A percentile compares a stretch with the other conserved stretches of the same genome.
Evolutionary conservation across 495 filamentous ascomycete species (phyloP).

Genomic region (Pyronema domesticum): DNA sequence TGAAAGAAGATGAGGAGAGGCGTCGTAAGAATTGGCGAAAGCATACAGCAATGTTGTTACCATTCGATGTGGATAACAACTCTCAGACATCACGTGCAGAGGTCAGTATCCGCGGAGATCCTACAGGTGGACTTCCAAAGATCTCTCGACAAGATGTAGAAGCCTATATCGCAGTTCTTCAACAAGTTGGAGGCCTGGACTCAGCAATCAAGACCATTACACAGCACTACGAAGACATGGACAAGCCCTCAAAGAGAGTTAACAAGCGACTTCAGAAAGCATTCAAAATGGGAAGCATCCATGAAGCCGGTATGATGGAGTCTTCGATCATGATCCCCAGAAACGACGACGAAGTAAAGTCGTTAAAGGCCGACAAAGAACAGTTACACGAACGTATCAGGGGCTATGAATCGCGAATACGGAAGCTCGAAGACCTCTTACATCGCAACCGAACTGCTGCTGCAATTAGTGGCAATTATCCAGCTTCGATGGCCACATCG

Average conservation of each 20-base stretch:
- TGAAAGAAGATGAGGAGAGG: slow-evolving; percentile 79
- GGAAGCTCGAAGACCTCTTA: slow-evolving; percentile 81
- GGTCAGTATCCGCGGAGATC: slow-evolving; percentile 61
- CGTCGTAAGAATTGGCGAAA: slow-evolving; percentile 82
- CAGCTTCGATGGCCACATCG: neutral
- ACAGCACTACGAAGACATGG: slow-evolving; percentile 43
- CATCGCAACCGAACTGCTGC: slow-evolving; percentile 36
- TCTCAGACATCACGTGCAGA: slow-evolving; percentile 54
- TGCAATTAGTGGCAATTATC: neutral
- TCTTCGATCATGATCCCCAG: slow-evolving; percentile 65
- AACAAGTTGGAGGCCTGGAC: slow-evolving; percentile 33
- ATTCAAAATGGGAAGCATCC: slow-evolving; percentile 90
- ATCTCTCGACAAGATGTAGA: slow-evolving; percentile 45
- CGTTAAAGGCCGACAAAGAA: slow-evolving; percentile 62
- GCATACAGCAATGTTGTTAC: slow-evolving; percentile 41
- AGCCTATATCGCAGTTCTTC: slow-evolving; percentile 43
- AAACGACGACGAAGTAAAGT: slow-evolving; percentile 56
- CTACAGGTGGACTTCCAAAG: slow-evolving; percentile 42
- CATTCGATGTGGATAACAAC: slow-evolving; percentile 39
- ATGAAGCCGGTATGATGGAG: slow-evolving; percentile 60
- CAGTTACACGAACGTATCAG: slow-evolving; percentile 60
- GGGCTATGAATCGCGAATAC: slow-evolving; percentile 75
- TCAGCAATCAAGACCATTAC: slow-evolving; percentile 34
- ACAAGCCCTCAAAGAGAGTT: slow-evolving; percentile 53
- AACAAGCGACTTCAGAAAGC: slow-evolving; percentile 57